A percentile compares a stretch with the other conserved stretches of the same genome.
Evolutionary conservation across 2,329 filamentous ascomycete species (phyloP).

Genomic region (Nemania abortiva): DNA sequence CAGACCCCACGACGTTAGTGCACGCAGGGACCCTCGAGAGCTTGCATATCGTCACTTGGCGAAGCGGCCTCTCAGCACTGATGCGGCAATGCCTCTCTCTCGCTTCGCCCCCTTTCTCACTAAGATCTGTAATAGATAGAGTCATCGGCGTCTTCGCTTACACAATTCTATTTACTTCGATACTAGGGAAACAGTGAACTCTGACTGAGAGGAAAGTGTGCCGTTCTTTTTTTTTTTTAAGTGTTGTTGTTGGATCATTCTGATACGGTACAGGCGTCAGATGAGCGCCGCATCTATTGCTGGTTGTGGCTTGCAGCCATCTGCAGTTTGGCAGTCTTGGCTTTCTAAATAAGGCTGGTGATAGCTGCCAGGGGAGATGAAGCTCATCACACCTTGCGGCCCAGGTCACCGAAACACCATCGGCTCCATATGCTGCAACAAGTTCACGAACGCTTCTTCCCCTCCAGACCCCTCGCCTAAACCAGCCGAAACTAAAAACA

Average conservation of each 20-base stretch:
- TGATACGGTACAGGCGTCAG: constrained; percentile 7
- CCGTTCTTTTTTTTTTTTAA: neutral
- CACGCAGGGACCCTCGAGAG: constrained; percentile 22
- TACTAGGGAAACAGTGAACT: neutral
- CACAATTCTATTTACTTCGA: neutral
- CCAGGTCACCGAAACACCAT: constrained; percentile 23
- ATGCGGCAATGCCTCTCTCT: constrained; percentile 22
- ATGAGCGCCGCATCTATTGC: constrained; percentile 18
- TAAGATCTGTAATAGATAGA: neutral
- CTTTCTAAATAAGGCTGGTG: constrained; percentile 33
- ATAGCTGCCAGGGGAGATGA: neutral
- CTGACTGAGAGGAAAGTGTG: neutral
- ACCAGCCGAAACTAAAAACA: constrained; percentile 35
- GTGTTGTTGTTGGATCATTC: neutral
- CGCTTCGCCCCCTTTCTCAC: constrained; percentile 25
- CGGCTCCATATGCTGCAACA: constrained; percentile 11
- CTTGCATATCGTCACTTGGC: constrained; percentile 23
- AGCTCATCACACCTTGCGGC: constrained; percentile 9
- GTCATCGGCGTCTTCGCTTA: constrained; percentile 13
- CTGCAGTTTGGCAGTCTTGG: constrained; percentile 28
- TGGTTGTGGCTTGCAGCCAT: constrained; percentile 30
- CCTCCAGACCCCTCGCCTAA: constrained; percentile 7
- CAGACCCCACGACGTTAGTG: constrained; percentile 33
- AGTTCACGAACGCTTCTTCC: constrained; percentile 13
- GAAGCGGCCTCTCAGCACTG: constrained; percentile 25